A percentile compares a stretch with the other conserved stretches of the same genome.
Evolutionary conservation across 1,284 basidiomycete genomes (phyloP).

Genomic region (Austropuccinia psidii): DNA sequence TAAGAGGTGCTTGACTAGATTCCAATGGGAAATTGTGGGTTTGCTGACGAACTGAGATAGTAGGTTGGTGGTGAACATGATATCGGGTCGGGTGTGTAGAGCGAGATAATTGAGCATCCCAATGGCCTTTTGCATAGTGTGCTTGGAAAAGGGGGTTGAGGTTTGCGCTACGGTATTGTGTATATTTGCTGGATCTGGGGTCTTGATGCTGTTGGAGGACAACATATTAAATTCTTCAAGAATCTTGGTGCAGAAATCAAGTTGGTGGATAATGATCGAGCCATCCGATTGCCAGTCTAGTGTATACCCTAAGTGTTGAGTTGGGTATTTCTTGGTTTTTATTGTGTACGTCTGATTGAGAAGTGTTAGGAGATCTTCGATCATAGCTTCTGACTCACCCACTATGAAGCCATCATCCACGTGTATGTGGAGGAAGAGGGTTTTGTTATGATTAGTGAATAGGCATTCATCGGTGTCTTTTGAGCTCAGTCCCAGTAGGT

Average conservation of each 20-base stretch:
- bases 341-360: neutral
- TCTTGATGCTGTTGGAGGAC: neutral
- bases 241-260: neutral
- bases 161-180: too few relatives aligned
- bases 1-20: neutral
- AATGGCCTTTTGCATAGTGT: neutral
- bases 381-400: neutral
- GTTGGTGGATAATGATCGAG: neutral
- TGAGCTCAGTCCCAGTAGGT: neutral
- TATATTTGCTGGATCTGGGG: neutral
- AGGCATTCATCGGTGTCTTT: neutral
- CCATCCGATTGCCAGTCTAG: neutral
- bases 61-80: neutral
- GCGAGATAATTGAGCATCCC: conserved; percentile 8
- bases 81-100: too few relatives aligned
- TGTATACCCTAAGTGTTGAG: neutral
- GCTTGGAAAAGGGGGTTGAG: neutral
- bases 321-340: neutral
- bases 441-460: neutral
- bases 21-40: neutral
- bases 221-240: neutral
- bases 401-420: neutral
- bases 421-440: neutral
- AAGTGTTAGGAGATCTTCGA: neutral
- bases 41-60: neutral